phyloP scores from a whole-genome alignment of 495 filamentous ascomycete genomes.

The Hyaloscypha hepaticicola region DNA sequence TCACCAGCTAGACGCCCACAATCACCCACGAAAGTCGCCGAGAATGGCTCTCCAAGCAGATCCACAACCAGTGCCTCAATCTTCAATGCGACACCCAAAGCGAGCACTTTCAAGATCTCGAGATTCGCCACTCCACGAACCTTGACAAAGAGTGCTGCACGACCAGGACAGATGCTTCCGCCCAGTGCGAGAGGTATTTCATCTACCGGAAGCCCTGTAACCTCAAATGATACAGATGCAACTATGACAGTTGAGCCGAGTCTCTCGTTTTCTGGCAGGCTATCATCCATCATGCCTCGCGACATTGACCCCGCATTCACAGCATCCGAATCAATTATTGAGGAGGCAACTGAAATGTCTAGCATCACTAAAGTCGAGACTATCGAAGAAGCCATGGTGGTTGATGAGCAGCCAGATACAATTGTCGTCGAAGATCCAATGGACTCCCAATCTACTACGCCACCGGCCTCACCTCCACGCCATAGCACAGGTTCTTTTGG shows the following conservation, averaged over 20 bases:
- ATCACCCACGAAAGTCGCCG: constrained; percentile 42
- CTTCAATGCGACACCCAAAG: constrained; percentile 26
- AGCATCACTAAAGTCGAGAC: constrained; percentile 1
- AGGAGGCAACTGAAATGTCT: background rate
- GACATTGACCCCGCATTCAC: constrained; percentile 45
- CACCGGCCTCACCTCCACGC: constrained; percentile 35
- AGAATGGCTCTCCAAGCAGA: constrained; percentile 32
- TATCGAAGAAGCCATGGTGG: constrained; percentile 33
- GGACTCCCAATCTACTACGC: constrained; percentile 30
- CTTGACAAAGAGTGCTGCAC: constrained; percentile 25
- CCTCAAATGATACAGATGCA: background rate
- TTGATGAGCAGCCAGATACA: constrained; percentile 28
- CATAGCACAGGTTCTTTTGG: constrained; percentile 30
- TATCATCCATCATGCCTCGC: constrained; percentile 50
- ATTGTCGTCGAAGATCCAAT: constrained; percentile 20
- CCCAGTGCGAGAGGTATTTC: constrained; percentile 4
- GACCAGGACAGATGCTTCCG: constrained; percentile 25
- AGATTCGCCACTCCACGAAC: constrained; percentile 30
- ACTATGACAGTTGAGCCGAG: background rate
- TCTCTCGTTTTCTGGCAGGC: constrained; percentile 45
- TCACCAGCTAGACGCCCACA: constrained; percentile 50
- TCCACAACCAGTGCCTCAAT: background rate
- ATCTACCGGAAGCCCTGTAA: constrained; percentile 10
- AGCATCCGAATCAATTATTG: constrained; percentile 8
- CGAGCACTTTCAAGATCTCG: constrained; percentile 29